Evolutionary conservation across 805 yeast species (phyloP).

Genomic region (Brettanomyces sp.): DNA sequence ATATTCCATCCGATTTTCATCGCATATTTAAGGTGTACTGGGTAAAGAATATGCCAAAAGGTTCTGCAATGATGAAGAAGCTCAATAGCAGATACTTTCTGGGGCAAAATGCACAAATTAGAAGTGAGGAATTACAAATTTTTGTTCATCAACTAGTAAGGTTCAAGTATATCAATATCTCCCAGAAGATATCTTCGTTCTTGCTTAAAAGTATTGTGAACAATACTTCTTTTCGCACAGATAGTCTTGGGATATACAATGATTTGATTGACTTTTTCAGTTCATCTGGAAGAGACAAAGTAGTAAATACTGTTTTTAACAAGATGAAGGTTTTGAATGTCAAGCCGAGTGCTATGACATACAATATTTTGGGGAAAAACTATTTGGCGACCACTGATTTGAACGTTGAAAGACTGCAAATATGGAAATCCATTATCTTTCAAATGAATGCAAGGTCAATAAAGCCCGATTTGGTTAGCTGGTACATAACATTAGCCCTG

Average conservation of each 20-base stretch:
- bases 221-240: constrained; percentile 1
- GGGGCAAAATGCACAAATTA: too few relatives aligned
- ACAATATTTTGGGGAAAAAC: constrained; percentile 16
- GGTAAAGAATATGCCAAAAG: constrained; percentile 2
- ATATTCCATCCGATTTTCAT: not conserved
- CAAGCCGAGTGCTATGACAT: constrained; percentile 13
- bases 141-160: constrained; percentile 8
- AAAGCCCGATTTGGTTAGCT: constrained; percentile 13
- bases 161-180: constrained; percentile 10
- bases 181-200: constrained; percentile 8
- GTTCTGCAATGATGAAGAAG: constrained; percentile 2
- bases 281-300: constrained; percentile 28
- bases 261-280: constrained; percentile 28
- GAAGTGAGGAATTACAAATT: not conserved
- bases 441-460: constrained; percentile 8
- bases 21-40: constrained; percentile 10
- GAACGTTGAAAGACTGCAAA: constrained; percentile 9
- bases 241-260: constrained; percentile 8
- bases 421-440: constrained; percentile 10
- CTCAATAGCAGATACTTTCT: not conserved
- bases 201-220: constrained; percentile 7
- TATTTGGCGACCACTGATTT: constrained; percentile 6
- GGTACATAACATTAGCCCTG: constrained; percentile 12
- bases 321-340: constrained; percentile 25
- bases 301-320: constrained; percentile 29